These are phyloP conservation scores for Endoconidiophora polonica DNA, from an alignment of 2,329 filamentous ascomycete genomes.

Conservation along the genomic window DNA sequence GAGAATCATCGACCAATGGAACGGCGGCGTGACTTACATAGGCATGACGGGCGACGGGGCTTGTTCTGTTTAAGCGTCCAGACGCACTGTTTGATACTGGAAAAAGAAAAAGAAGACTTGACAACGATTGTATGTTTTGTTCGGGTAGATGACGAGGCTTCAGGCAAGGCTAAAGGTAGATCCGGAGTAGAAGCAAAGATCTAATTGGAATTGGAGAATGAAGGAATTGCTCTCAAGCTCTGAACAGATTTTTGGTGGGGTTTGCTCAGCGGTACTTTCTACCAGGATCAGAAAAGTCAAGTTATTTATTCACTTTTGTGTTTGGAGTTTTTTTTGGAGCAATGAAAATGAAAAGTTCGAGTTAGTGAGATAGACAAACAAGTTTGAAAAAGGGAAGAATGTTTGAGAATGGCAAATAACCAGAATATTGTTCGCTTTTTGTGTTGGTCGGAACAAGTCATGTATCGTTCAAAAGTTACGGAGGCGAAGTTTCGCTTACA, in stretches of 20 bases:
- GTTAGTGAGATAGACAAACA: no score
- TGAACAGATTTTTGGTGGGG: slow-evolving; percentile 7
- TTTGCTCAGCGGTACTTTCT: not conserved
- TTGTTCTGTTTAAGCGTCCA: not conserved
- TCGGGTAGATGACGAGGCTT: not conserved
- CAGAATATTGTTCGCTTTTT: no score
- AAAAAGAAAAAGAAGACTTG: not conserved
- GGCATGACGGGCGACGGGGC: slow-evolving; percentile 6
- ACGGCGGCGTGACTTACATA: slow-evolving; percentile 7
- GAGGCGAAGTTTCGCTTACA: no score
- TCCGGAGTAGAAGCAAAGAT: not conserved
- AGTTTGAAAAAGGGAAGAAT: no score
- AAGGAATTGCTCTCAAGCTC: not conserved
- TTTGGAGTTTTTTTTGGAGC: no score
- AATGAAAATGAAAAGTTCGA: no score
- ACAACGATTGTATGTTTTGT: not conserved
- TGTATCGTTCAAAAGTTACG: no score
- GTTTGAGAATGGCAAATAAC: no score
- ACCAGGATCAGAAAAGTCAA: no score
- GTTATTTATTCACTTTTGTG: no score
- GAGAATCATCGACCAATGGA: not conserved
- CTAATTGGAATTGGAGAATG: not conserved
- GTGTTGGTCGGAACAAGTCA: no score
- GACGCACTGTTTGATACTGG: not conserved
- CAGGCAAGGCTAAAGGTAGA: not conserved